These are phyloP conservation scores for Monosporascus sp. DNA, from an alignment of 2,329 filamentous ascomycete genomes.

Conservation along the genomic window DNA sequence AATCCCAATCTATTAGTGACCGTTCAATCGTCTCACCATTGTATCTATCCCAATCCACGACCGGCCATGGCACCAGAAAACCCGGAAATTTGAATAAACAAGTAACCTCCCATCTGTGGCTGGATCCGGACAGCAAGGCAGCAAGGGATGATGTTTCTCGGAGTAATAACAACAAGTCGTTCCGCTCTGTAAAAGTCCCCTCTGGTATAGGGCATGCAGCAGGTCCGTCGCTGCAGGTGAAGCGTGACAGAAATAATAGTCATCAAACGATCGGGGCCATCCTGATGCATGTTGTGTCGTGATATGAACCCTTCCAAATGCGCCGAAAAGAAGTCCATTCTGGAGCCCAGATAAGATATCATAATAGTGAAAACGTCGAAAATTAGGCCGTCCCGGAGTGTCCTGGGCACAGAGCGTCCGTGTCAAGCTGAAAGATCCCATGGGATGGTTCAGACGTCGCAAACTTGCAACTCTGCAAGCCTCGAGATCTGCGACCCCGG, in stretches of 20 bases:
- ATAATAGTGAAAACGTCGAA: constrained; percentile 13
- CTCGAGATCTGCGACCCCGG: constrained; percentile 20
- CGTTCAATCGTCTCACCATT: constrained; percentile 24
- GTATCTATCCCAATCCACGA: constrained; percentile 19
- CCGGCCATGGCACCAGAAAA: constrained; percentile 24
- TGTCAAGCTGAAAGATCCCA: constrained; percentile 1
- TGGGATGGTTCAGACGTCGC: constrained; percentile 25
- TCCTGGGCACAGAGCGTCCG: constrained; percentile 2
- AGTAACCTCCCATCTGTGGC: constrained; percentile 22
- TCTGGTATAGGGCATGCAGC: constrained; percentile 23
- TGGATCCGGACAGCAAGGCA: constrained; percentile 37
- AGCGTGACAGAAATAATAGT: constrained; percentile 23
- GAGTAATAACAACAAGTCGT: constrained; percentile 15
- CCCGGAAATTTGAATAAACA: constrained; percentile 21
- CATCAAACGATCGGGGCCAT: constrained; percentile 24
- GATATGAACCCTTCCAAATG: constrained; percentile 19
- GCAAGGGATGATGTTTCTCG: constrained; percentile 24
- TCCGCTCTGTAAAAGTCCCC: constrained; percentile 25
- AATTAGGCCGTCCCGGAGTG: constrained; percentile 14
- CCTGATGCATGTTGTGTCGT: constrained; percentile 29
- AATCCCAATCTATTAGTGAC: constrained; percentile 32
- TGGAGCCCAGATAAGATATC: constrained; percentile 20
- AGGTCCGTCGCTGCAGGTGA: constrained; percentile 21
- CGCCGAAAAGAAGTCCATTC: constrained; percentile 25
- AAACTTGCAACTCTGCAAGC: constrained; percentile 30